phyloP scores from a whole-genome alignment of 2,329 filamentous ascomycete species.

The Aspergillus texensis region DNA sequence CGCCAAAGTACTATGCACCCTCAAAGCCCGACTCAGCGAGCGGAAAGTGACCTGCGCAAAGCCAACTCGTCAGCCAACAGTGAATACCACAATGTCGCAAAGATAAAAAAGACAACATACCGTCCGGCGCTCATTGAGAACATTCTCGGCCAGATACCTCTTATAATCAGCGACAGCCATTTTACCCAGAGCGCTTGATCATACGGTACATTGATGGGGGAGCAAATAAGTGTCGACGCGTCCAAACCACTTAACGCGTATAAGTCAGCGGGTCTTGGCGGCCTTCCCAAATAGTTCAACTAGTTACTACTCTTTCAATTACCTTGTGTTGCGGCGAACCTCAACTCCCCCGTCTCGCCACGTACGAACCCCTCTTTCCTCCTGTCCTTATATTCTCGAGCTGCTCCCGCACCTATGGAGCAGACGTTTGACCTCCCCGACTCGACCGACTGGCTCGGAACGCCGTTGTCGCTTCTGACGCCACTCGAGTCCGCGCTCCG shows the following conservation, averaged over 20 bases:
- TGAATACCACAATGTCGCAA: neutral
- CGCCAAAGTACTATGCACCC: constrained; percentile 81
- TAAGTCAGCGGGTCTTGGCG: constrained; percentile 46
- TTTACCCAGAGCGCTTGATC: constrained; percentile 13
- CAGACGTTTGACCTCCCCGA: constrained; percentile 43
- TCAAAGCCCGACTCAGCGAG: constrained; percentile 76
- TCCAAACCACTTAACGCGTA: constrained; percentile 46
- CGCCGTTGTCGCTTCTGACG: constrained; percentile 47
- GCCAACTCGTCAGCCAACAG: neutral
- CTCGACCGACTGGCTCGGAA: constrained; percentile 53
- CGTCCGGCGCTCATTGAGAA: constrained; percentile 74
- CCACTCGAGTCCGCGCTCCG: constrained; percentile 79
- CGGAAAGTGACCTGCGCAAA: constrained; percentile 79
- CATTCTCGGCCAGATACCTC: constrained; percentile 72
- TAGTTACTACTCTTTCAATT: neutral
- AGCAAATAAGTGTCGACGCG: constrained; percentile 30
- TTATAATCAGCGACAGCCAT: constrained; percentile 59
- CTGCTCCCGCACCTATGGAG: constrained; percentile 32
- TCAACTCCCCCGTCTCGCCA: neutral
- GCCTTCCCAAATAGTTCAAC: neutral
- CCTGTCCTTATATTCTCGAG: neutral
- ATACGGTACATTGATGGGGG: neutral
- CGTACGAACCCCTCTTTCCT: neutral
- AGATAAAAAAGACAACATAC: constrained; percentile 51
- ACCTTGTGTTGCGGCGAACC: neutral